Evolutionary conservation across 1,284 basidiomycete species (phyloP), one percentile per base, ranked within the genome.

Genomic region (Wallemia mellicola): DNA sequence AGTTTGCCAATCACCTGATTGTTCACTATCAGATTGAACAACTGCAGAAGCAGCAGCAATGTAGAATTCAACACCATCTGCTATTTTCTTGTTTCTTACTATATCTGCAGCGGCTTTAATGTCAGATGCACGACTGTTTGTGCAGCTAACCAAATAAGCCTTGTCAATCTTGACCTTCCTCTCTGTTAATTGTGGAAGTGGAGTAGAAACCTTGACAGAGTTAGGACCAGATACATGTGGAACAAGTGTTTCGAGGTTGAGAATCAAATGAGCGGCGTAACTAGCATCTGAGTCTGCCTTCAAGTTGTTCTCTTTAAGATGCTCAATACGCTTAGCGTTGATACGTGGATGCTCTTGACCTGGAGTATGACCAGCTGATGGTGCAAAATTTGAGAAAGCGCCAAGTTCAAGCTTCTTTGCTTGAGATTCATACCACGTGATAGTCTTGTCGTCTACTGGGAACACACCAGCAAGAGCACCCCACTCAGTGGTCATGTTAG

Each of bases 401-500:
- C 83, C 77, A 59, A 83, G 73, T 68, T 92, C 85, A 58, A 86
- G 75, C 69, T 81, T 85, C 63, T 76, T 76, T 62, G 94, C 71
- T 26, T 79, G 73, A n/a, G 73, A 72, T 60, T 87, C 82, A 70
- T 98, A 99, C 91, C 91, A 99, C 25, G 79, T 69, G 33, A 91
- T 69, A 3, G 88, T 77, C 17, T 78, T 79, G 30, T 80, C 76
- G 69, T 99, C 92, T 9, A 89, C 82, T 0, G 92, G 91, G 74
- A 99, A 98, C 15, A 95, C 80, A 54, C 92, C 92, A 5, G 81
- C 88, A 0, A 99, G 78, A 1, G 92, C 92, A 59, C 92, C 92
- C 92, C 92, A 99, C 69, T 99, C 92, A 19, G 94, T 98, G 2
- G 92, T 96, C 92, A 98, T 98, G 70, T 94, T 94, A 28, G 88